These are phyloP conservation scores for Pontederia crassipes DNA, from an alignment of 176 grass and related monocot species.

Conservation along the genomic window DNA sequence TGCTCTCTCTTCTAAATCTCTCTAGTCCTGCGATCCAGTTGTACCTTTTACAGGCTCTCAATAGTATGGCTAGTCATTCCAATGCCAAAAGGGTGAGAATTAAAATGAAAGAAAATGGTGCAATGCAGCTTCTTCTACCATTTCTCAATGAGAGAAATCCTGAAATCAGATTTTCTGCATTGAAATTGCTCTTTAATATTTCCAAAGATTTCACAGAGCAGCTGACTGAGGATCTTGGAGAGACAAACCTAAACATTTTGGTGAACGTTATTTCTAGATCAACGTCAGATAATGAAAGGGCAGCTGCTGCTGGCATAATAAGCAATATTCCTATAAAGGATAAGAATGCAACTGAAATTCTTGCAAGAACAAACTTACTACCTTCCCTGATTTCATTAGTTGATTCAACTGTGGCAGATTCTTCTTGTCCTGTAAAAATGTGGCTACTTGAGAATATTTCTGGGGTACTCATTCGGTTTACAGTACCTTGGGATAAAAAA, in stretches of 20 bases:
- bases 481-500: constrained; percentile 61
- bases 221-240: constrained; percentile 44
- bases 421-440: constrained; percentile 20
- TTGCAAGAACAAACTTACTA: constrained; percentile 54
- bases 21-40: constrained; percentile 54
- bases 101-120: constrained; percentile 75
- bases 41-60: constrained; percentile 78
- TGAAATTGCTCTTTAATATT: constrained; percentile 61
- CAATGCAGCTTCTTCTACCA: constrained; percentile 56
- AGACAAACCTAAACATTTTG: constrained; percentile 55
- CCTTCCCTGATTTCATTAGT: constrained; percentile 49
- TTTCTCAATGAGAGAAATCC: constrained; percentile 61
- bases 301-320: constrained; percentile 54
- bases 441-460: constrained; percentile 61
- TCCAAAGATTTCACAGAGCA: constrained; percentile 64
- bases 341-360: constrained; percentile 54
- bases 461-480: constrained; percentile 63
- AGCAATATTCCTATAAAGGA: constrained; percentile 63
- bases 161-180: constrained; percentile 41
- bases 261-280: constrained; percentile 43
- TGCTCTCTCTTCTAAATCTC: constrained; percentile 71
- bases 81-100: constrained; percentile 55
- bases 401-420: constrained; percentile 24
- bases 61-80: constrained; percentile 49
- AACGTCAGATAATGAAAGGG: constrained; percentile 42